Evolutionary conservation across 108 stramenopile genomes (phyloP), one percentile per base, ranked within the genome.

Genomic region (Thalassiosira profunda): DNA sequence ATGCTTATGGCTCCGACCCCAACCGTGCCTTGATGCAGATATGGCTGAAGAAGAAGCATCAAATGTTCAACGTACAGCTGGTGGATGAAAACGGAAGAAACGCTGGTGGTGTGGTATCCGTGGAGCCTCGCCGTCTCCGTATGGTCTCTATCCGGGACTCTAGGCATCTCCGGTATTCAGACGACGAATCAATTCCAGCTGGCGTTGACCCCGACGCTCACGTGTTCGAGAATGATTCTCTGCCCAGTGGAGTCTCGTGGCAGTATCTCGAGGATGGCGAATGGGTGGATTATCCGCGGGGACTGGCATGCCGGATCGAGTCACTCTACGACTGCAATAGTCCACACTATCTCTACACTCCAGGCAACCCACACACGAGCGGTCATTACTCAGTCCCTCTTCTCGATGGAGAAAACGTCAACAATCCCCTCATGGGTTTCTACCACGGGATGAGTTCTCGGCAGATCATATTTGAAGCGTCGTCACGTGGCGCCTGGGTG

Each of bases 391-490:
- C 30, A 23, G 2, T 33, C 23, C 4, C 3, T 33, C 31, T 33
- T 28, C n/a, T 7, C 26, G 30, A 1, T 26, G 49, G 23, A 18
- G 5, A 51, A 23, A 33, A 23, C 28, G 49, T 51, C 49, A 33
- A 33, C 26, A 51, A 24, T 4, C 31, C 5, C 28, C 28, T n/a
- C 2, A 33, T n/a, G n/a, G 3, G 31, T n/a, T 51, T 51, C 3
- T 51, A 33, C 30, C 49, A 51, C 49, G 49, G 30, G 31, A 51
- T 14, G 28, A 33, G 31, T 3, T 33, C 49, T n/a, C 49, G 49
- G 25, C 49, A 51, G 30, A 51, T 51, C 4, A 51, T 51, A 26
- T 51, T 51, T 51, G 49, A 51, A 33, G 49, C 30, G 49, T 51
- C 49, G 25, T 33, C 28, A n/a, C 49, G 23, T 51, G 49, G 49